phyloP scores from a whole-genome alignment of 140 eudicot genomes.

The Senecio squalidus region DNA sequence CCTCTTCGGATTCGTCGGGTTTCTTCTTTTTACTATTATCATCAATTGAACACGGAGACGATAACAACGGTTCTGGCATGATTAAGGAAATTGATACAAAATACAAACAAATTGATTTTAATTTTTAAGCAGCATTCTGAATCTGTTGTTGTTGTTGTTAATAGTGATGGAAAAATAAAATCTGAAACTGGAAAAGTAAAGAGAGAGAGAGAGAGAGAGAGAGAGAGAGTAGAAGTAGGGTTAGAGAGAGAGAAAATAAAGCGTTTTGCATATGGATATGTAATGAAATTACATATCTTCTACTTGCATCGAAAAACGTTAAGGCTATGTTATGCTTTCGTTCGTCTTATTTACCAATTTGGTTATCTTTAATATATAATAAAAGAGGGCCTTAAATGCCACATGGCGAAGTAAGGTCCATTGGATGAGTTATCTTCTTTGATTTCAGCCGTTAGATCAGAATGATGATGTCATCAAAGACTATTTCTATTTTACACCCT shows the following conservation, averaged over 20 bases:
- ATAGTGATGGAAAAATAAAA: no score
- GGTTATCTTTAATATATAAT: neutral
- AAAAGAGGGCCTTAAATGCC: neutral
- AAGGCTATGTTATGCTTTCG: neutral
- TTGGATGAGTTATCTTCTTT: no score
- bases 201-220: neutral
- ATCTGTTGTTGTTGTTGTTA: no score
- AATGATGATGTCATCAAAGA: no score
- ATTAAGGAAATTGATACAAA: no score
- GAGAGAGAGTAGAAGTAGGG: neutral
- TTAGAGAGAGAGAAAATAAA: neutral
- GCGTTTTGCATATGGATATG: neutral
- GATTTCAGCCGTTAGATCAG: no score
- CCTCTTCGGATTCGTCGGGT: slow-evolving; percentile 22
- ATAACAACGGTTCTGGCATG: neutral
- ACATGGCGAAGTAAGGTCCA: no score
- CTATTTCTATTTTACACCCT: no score
- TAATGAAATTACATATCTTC: neutral
- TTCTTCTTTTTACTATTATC: slow-evolving; percentile 20
- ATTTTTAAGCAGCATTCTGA: no score
- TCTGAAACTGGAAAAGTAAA: neutral
- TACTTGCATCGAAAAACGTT: neutral
- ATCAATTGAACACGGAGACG: no score
- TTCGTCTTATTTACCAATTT: neutral
- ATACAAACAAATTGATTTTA: no score